These are phyloP conservation scores for Hypoxylon sp. DNA, from an alignment of 2,329 filamentous ascomycete genomes.

Conservation along the genomic window DNA sequence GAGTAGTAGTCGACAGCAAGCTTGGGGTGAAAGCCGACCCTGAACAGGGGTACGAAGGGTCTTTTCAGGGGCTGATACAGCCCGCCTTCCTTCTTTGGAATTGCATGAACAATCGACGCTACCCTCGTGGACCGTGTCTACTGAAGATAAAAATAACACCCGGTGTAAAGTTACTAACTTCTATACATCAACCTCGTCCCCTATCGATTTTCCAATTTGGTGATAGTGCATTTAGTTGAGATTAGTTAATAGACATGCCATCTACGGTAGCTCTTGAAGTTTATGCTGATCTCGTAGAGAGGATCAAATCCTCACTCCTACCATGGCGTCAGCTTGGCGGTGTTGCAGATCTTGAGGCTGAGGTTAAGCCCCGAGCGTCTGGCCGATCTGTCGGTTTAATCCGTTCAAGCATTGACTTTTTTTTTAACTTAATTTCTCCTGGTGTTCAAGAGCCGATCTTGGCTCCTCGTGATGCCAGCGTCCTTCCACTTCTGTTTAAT, in stretches of 20 bases:
- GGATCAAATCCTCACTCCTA: not conserved
- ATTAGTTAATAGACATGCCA: constrained; percentile 1
- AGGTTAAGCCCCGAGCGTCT: constrained; percentile 36
- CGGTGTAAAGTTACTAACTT: not conserved
- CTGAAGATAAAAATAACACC: not conserved
- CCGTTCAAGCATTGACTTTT: constrained; percentile 5
- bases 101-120: constrained; percentile 42
- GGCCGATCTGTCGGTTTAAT: constrained; percentile 26
- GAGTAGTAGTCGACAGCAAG: constrained; percentile 25
- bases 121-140: constrained; percentile 21
- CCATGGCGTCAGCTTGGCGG: constrained; percentile 31
- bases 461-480: not conserved
- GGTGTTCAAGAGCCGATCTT: constrained; percentile 11
- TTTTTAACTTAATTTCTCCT: constrained; percentile 10
- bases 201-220: constrained; percentile 38
- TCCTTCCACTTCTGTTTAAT: constrained; percentile 33
- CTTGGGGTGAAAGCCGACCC: constrained; percentile 31
- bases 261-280: not conserved
- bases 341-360: constrained; percentile 36
- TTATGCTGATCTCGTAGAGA: not conserved
- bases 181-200: constrained; percentile 6
- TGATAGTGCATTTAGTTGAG: not conserved
- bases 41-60: constrained; percentile 36
- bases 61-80: constrained; percentile 27
- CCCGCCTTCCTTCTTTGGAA: constrained; percentile 49